Conservation (phyloP, 75 land plant species). For the Isoetes taiwanensis region DNA sequence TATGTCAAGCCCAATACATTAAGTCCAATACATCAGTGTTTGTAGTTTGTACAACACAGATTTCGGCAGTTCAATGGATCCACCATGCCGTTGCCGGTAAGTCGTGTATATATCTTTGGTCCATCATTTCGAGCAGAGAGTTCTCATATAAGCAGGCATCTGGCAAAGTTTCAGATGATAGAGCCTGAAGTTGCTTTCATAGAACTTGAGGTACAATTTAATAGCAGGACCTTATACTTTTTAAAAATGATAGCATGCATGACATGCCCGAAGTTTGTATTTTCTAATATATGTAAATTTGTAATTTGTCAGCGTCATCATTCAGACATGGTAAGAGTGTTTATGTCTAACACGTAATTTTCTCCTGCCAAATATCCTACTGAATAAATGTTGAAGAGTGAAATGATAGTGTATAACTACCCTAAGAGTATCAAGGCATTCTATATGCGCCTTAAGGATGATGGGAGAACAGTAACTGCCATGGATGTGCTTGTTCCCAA, state of each 20-base stretch:
- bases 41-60: too few species aligned
- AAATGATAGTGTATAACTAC: background rate
- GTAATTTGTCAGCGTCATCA: too few species aligned
- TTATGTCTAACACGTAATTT: too few species aligned
- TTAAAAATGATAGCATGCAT: too few species aligned
- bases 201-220: background rate
- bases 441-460: background rate
- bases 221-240: too few species aligned
- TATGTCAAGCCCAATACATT: too few species aligned
- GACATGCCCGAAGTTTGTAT: background rate
- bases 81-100: too few species aligned
- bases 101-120: slow-evolving; percentile 5
- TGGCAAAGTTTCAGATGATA: slow-evolving; percentile 3
- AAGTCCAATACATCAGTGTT: too few species aligned
- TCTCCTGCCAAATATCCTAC: background rate
- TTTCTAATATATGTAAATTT: background rate
- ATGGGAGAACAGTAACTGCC: background rate
- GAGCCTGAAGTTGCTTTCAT: slow-evolving; percentile 1
- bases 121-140: slow-evolving; percentile 1
- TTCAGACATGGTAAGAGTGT: too few species aligned
- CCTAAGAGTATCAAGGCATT: background rate
- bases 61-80: too few species aligned
- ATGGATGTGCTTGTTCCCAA: slow-evolving; percentile 7
- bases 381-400: background rate
- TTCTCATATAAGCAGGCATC: background rate